Evolutionary conservation across 257 asterid species (phyloP).

Genomic region (Linderniella brevidens): DNA sequence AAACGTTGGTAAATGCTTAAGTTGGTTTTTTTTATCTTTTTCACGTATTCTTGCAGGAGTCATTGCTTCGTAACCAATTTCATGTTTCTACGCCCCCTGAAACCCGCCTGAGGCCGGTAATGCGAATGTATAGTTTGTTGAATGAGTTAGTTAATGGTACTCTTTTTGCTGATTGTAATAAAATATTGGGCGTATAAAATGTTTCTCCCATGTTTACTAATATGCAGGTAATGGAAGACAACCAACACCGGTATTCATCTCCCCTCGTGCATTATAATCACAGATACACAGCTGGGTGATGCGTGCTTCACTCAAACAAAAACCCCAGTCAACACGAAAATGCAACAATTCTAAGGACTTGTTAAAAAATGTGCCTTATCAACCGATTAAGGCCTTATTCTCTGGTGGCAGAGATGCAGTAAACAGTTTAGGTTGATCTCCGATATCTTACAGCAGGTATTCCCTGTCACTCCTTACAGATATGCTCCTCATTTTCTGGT

Average conservation of each 20-base stretch:
- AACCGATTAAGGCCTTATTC: too few relatives aligned
- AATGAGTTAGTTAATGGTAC: slow-evolving; percentile 1
- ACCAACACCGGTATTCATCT: slow-evolving; percentile 29
- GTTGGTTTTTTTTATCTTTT: background rate
- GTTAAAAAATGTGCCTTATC: too few relatives aligned
- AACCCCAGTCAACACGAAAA: too few relatives aligned
- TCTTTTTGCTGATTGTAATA: slow-evolving; percentile 5
- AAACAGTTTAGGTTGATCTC: too few relatives aligned
- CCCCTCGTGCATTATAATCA: slow-evolving; percentile 31
- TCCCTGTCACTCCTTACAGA: too few relatives aligned
- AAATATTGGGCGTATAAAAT: slow-evolving; percentile 9
- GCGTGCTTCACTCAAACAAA: too few relatives aligned
- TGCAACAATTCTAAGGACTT: too few relatives aligned
- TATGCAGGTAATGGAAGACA: slow-evolving; percentile 32
- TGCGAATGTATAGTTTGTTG: slow-evolving; percentile 3
- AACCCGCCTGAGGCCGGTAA: slow-evolving; percentile 36
- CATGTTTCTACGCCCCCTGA: slow-evolving; percentile 33
- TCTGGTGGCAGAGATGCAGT: too few relatives aligned
- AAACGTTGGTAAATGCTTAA: background rate
- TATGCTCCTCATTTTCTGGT: too few relatives aligned
- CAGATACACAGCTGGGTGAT: slow-evolving; percentile 25
- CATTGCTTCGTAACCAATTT: slow-evolving; percentile 33
- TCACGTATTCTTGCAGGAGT: slow-evolving; percentile 22
- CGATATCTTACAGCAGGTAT: too few relatives aligned
- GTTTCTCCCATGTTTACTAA: slow-evolving; percentile 14